Evolutionary conservation across 2,329 filamentous ascomycete genomes (phyloP).

Genomic region (Nannizziopsis barbatae): DNA sequence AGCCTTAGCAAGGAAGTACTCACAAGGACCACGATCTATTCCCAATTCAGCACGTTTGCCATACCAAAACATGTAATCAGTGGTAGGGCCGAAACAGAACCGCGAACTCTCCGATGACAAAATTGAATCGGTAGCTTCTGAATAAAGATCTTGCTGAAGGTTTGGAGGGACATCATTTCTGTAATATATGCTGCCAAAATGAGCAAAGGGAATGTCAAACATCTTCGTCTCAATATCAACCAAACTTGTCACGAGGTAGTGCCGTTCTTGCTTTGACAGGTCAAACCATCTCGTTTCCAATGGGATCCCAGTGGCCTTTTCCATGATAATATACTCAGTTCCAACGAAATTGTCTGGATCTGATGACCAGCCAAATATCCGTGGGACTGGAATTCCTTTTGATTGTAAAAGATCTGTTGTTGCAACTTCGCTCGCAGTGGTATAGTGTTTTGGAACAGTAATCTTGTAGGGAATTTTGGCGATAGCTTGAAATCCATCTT

Average conservation of each 20-base stretch:
- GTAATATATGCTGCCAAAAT: slow-evolving; percentile 12
- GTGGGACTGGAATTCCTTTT: slow-evolving; percentile 28
- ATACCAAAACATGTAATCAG: slow-evolving; percentile 16
- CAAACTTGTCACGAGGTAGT: slow-evolving; percentile 15
- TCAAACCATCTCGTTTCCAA: slow-evolving; percentile 18
- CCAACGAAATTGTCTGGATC: slow-evolving; percentile 19
- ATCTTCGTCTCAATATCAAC: slow-evolving; percentile 13
- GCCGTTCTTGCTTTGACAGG: slow-evolving; percentile 16
- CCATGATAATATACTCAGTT: slow-evolving; percentile 23
- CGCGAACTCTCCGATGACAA: slow-evolving; percentile 4
- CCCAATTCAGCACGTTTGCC: slow-evolving; percentile 11
- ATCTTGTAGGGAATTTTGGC: slow-evolving; percentile 20
- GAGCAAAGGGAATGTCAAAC: slow-evolving; percentile 8
- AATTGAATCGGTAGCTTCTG: slow-evolving; percentile 10
- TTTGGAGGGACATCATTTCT: slow-evolving; percentile 9
- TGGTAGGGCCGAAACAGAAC: slow-evolving; percentile 14
- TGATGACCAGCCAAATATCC: slow-evolving; percentile 20
- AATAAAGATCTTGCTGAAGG: slow-evolving; percentile 17
- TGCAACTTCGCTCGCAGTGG: slow-evolving; percentile 27
- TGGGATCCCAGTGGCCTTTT: slow-evolving; percentile 17
- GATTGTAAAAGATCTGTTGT: slow-evolving; percentile 26
- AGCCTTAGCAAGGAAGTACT: neutral
- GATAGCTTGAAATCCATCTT: slow-evolving; percentile 18
- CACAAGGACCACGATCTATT: slow-evolving; percentile 7
- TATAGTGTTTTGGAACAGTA: slow-evolving; percentile 16